Evolutionary conservation across 2,329 filamentous ascomycete genomes (phyloP), one percentile per base, ranked within the genome.

Genomic region (Penicillium oxalicum): DNA sequence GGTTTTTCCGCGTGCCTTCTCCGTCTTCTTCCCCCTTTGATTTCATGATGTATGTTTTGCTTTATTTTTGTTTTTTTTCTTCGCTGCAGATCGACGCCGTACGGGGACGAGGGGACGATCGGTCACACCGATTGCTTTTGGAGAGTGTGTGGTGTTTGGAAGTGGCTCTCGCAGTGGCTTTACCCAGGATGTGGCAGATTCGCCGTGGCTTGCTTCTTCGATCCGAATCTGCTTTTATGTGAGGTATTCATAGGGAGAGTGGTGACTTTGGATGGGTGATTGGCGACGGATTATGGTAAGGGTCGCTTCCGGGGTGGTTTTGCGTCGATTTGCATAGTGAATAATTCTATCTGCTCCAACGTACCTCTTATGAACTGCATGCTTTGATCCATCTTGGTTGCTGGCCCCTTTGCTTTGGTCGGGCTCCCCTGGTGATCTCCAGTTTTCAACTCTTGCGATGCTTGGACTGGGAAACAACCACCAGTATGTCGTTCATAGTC

Each of bases 221-320:
- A 42, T 45, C 40, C 45, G 37, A 42, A 28, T 37, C 13, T 40
- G 39, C 42, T 44, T 41, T 48, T 32, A 36, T 13, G 35, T 43
- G 28, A 24, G 27, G 42, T 48, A 36, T 35, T 9, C 49, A 35
- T 36, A 49, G 24, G 50, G 40, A 42, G 47, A 48, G 37, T 27
- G 37, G 45, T 41, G 42, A n/a, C 37, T 51, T 45, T 53, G 40
- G 51, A 48, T 44, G 53, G 62, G 64, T 63, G 53, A 28, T 51
- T 69, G 70, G 68, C 64, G 70, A 70, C 57, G 70, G 70, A 72
- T 57, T 61, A 59, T 72, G 68, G 65, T 55, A 71, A 72, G 70
- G 70, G 70, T 70, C 68, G 70, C 70, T 68, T 71, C 70, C 67
- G 70, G 70, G 70, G 70, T 68, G 70, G 70, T 72, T n/a, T 64